Evolutionary conservation across 306 rosid species (phyloP), one percentile per base, ranked within the genome.

Genomic region (Ceratonia siliqua): DNA sequence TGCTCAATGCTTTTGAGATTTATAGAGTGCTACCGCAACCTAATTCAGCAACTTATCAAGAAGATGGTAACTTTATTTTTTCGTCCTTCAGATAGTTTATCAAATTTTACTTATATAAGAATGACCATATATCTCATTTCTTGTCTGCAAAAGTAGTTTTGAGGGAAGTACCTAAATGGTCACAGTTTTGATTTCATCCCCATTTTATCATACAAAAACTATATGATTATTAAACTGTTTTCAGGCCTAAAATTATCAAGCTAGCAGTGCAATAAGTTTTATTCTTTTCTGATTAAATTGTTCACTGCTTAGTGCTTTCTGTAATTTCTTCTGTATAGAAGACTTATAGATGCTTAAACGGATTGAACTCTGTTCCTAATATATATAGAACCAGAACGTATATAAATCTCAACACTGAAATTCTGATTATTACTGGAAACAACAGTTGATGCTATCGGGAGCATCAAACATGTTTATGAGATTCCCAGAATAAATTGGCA

Each of bases 1-100:
- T 84, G 27, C 64, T 86, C 70, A 89, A 84, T 32, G 89, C 93
- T 24, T n/a, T 36, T 8, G 93, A 88, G 81, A 0, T 78, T n/a
- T 77, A 52, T 41, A 1, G 0, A 25, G 21, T 62, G 2, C 21
- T 39, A 8, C 8, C 41, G 0, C 28, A 64, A 14, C 46, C 17
- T 28, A 13, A 20, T 20, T 42, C 36, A 17, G 71, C 81, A 28
- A 77, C 83, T 28, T 28, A 28, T 28, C 32, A 28, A 28, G 32
- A 28, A 2, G 32, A 28, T 28, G 32, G 32, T 28, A 28, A 28
- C 32, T 28, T 28, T 28, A 28, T 28, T 28, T 28, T 2, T 28
- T 28, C 32, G n/a, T n/a, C n/a, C n/a, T n/a, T n/a, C n/a, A n/a
- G n/a, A n/a, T n/a, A n/a, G n/a, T n/a, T n/a, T n/a, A n/a, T n/a